Evolutionary conservation across 345 rosid genomes (phyloP).

Genomic region (Camelina sativa): DNA sequence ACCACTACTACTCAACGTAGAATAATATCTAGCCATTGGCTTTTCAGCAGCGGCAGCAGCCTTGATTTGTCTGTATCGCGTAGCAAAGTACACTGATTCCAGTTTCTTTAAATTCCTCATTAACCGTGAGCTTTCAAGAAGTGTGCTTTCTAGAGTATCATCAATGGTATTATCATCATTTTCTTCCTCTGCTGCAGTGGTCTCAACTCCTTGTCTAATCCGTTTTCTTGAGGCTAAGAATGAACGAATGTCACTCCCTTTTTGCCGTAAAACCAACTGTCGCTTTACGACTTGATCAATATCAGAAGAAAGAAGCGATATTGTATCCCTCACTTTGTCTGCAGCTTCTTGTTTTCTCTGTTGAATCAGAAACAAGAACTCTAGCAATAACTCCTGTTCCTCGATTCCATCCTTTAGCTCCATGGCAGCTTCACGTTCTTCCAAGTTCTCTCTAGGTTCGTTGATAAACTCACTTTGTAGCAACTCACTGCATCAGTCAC

Average conservation of each 20-base stretch:
- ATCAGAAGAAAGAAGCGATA: constrained; percentile 76
- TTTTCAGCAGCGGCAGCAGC: constrained; percentile 47
- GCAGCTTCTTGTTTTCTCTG: constrained; percentile 80
- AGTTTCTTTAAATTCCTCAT: constrained; percentile 87
- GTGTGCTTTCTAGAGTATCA: constrained; percentile 38
- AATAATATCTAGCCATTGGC: constrained; percentile 49
- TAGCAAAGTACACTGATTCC: constrained; percentile 85
- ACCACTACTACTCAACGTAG: constrained; percentile 60
- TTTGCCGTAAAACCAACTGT: constrained; percentile 56
- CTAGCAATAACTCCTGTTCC: constrained; percentile 81
- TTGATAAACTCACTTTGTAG: constrained; percentile 80
- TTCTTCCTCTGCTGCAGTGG: constrained; percentile 3
- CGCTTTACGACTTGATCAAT: constrained; percentile 77
- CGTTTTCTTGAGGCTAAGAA: constrained; percentile 71
- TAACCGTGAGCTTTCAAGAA: constrained; percentile 69
- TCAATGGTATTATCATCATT: no score
- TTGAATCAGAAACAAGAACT: constrained; percentile 75
- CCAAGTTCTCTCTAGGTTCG: constrained; percentile 72
- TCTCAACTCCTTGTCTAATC: constrained; percentile 47
- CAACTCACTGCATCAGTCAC: constrained; percentile 62
- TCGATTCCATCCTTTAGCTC: constrained; percentile 74
- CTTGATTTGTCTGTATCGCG: constrained; percentile 55
- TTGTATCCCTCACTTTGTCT: constrained; percentile 64
- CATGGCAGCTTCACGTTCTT: constrained; percentile 84
- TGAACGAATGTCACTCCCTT: constrained; percentile 42